Base-by-base conservation (phyloP, 768 basidiomycete genomes). In the Collybia mongolica region DNA sequence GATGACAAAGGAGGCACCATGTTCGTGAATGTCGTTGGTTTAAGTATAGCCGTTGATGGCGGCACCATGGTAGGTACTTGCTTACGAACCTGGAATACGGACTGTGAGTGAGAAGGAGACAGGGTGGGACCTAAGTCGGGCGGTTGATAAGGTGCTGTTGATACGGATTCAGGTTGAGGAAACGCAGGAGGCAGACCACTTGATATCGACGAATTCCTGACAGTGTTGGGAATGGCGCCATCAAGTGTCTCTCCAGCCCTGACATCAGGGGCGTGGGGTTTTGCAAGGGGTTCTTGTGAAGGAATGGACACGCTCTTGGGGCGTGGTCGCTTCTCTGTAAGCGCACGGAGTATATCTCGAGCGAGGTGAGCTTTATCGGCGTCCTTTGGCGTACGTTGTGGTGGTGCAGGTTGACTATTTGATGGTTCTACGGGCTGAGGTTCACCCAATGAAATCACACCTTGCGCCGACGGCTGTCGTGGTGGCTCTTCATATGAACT, bases 331-430 rank as follows among this genome's bases (percentile, higher is more conserved):
- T 72, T 71, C 38, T 39, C 5, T 4, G 36, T 22, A 19, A 56
- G 52, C 6, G 82, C 79, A 39, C 72, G 73, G 18, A 87, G 54
- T 39, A 87, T 68, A 61, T 84, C 82, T 39, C 68, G 73, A 2
- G 84, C 84, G 22, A 87, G 70, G 38, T 70, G 71, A 40, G 65
- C 74, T 54, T 70, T 77, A 58, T 82, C 72, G 5, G 78, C 81
- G 23, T 79, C 64, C 28, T 59, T 53, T 20, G 76, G 75, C 4
- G 69, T 66, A 45, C 65, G 66, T 42, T 46, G 19, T 32, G 32
- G 32, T 12, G 11, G 9, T 6, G 14, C 14, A 32, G 32, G 32
- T 11, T 32, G 4, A 5, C 14, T 9, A 14, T 32, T 32, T 2
- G 14, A 6, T 6, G 32, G 11, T 32, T 6, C 32, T 6, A 32